A percentile compares a stretch with the other conserved stretches of the same genome.
These are phyloP conservation scores for Zychaea mexicana DNA, from an alignment of 371 early-diverging fungal genomes.

Conservation along the genomic window DNA sequence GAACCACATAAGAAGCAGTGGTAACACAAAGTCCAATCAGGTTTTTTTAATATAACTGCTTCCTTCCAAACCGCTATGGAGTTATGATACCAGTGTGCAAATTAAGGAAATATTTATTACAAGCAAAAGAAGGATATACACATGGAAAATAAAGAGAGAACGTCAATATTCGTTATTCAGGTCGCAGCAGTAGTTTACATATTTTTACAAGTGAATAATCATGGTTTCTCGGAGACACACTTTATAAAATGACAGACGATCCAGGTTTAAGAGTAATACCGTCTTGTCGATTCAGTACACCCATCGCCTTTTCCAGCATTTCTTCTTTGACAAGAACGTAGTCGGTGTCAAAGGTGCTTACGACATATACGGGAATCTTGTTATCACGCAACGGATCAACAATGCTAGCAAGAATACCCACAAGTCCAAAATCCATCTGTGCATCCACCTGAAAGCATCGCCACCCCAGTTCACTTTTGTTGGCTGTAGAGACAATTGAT, in stretches of 20 bases:
- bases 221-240: neutral
- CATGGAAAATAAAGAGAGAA: neutral
- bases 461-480: constrained; percentile 60
- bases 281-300: constrained; percentile 29
- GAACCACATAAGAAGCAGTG: constrained; percentile 47
- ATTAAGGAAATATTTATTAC: too few relatives aligned
- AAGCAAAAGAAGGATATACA: too few relatives aligned
- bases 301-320: constrained; percentile 45
- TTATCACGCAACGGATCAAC: constrained; percentile 59
- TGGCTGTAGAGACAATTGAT: too few relatives aligned
- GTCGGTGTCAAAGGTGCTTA: constrained; percentile 82
- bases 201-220: too few relatives aligned
- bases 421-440: constrained; percentile 73
- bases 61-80: too few relatives aligned
- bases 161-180: too few relatives aligned
- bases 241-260: neutral
- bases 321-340: constrained; percentile 74
- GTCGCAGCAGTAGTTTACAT: too few relatives aligned
- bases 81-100: too few relatives aligned
- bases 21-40: neutral
- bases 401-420: constrained; percentile 71
- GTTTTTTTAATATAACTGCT: too few relatives aligned
- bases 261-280: constrained; percentile 17
- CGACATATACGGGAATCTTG: constrained; percentile 69
- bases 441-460: constrained; percentile 67